Evolutionary conservation across 1,284 basidiomycete species (phyloP).

Genomic region (Pseudozyma pruni): DNA sequence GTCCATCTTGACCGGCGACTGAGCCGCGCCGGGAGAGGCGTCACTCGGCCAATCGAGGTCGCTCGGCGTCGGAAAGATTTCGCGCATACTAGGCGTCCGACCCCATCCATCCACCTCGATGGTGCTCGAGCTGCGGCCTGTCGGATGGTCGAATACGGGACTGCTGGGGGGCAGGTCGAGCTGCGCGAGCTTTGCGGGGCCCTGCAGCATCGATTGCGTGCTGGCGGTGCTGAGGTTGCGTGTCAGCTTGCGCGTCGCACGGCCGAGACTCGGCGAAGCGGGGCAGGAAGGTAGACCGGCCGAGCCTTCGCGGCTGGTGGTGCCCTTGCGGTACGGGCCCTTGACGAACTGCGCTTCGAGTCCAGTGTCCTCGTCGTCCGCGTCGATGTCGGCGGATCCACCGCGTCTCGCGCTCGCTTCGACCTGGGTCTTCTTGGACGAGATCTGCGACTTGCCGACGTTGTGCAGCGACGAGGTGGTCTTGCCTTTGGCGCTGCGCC

Average conservation of each 20-base stretch:
- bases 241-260: constrained; percentile 27
- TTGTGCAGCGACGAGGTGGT: constrained; percentile 15
- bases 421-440: constrained; percentile 15
- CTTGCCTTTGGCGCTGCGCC: constrained; percentile 13
- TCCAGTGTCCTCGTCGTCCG: constrained; percentile 31
- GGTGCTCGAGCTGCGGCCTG: constrained; percentile 15
- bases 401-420: constrained; percentile 10
- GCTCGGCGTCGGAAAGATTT: constrained; percentile 52
- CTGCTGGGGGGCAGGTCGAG: constrained; percentile 45
- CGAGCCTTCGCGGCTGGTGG: constrained; percentile 27
- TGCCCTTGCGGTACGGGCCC: constrained; percentile 29
- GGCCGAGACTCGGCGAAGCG: constrained; percentile 28
- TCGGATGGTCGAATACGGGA: constrained; percentile 43
- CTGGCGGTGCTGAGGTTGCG: constrained; percentile 30
- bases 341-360: constrained; percentile 27
- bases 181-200: constrained; percentile 26
- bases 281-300: constrained; percentile 36
- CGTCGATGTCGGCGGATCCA: constrained; percentile 5
- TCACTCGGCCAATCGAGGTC: constrained; percentile 45
- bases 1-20: constrained; percentile 11
- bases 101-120: constrained; percentile 51
- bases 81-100: constrained; percentile 45
- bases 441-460: constrained; percentile 16
- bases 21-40: constrained; percentile 7
- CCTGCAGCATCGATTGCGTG: constrained; percentile 14